Evolutionary conservation across 176 grass and related monocot species (phyloP).

Genomic region (Phragmites australis): DNA sequence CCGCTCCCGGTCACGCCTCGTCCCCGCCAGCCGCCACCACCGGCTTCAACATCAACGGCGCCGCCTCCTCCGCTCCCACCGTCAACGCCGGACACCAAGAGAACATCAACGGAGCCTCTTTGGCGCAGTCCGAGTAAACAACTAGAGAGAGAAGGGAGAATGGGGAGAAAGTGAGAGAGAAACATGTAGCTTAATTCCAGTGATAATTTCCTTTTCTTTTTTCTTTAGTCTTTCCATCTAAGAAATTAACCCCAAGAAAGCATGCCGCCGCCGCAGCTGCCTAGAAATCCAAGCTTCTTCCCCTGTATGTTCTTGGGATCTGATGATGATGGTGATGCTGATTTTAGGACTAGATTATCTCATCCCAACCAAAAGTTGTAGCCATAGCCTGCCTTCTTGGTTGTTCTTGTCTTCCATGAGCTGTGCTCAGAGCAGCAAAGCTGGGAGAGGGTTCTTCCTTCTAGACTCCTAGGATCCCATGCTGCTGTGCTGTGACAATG

Average conservation of each 20-base stretch:
- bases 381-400: conserved; percentile 44
- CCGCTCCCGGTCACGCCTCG: conserved; percentile 25
- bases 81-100: conserved; percentile 10
- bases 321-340: conserved; percentile 32
- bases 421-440: conserved; percentile 15
- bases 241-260: conserved; percentile 66
- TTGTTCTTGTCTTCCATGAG: conserved; percentile 36
- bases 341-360: conserved; percentile 59
- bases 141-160: conserved; percentile 5
- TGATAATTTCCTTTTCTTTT: conserved; percentile 43
- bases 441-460: conserved; percentile 4
- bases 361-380: conserved; percentile 35
- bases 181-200: conserved; percentile 53
- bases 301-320: conserved; percentile 46
- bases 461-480: conserved; percentile 46
- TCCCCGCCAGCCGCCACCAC: conserved; percentile 16
- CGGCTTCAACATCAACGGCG: conserved; percentile 56
- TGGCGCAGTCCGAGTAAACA: conserved; percentile 57
- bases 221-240: conserved; percentile 36
- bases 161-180: conserved; percentile 5
- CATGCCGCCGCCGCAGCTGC: conserved; percentile 10
- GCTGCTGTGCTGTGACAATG: conserved; percentile 28
- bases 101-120: conserved; percentile 41
- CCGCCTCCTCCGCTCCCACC: neutral
- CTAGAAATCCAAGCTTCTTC: conserved; percentile 45